Conservation (phyloP, 2,329 filamentous ascomycete species). For the Apiospora aurea region DNA sequence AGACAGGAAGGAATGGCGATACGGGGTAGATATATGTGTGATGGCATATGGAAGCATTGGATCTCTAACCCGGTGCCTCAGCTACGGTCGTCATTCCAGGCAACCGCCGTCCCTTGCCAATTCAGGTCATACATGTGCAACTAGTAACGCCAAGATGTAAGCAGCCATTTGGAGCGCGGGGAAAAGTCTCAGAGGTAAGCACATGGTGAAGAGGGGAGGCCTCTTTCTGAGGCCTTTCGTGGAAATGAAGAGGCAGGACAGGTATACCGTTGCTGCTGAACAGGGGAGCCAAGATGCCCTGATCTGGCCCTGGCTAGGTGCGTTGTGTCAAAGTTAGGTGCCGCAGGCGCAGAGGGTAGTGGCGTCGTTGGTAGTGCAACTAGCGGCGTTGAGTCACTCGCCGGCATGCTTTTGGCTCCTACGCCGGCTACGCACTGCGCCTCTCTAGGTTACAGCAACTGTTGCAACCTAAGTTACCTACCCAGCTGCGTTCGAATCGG, state of each 20-base stretch:
- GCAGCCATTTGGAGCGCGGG: background rate
- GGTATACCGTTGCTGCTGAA: too few species aligned
- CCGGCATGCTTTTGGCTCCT: too few species aligned
- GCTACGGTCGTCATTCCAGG: background rate
- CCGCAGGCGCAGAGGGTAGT: background rate
- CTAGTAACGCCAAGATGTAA: background rate
- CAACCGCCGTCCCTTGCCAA: background rate
- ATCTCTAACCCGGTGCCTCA: background rate
- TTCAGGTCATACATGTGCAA: background rate
- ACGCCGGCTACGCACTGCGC: background rate
- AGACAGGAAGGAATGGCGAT: background rate
- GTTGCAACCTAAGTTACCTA: background rate
- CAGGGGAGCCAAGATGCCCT: too few species aligned
- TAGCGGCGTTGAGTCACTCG: background rate
- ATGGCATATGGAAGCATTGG: background rate
- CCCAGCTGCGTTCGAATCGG: background rate
- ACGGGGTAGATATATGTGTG: background rate
- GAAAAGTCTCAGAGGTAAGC: background rate
- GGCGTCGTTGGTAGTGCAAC: background rate
- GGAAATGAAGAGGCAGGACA: background rate
- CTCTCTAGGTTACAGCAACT: background rate
- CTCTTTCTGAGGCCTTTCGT: background rate
- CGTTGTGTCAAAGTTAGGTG: too few species aligned
- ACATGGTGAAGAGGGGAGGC: background rate
- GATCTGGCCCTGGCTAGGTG: background rate